Percentiles rank a stretch among this genome's conserved stretches.
Evolutionary conservation across 176 grass and related monocot genomes (phyloP).

Genomic region (Hordeum vulgare): DNA sequence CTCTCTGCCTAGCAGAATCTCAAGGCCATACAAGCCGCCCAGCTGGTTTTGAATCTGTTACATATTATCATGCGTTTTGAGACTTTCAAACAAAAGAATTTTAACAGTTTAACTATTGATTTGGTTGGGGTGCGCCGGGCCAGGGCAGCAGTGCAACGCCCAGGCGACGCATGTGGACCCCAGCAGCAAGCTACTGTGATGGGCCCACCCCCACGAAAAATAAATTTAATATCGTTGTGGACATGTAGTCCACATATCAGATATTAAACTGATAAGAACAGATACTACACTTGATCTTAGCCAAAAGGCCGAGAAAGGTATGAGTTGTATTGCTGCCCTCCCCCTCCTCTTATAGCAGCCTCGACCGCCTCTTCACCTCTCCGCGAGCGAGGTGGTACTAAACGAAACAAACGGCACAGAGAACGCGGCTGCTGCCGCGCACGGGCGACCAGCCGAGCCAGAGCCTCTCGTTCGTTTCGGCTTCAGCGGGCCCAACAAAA

Average conservation of each 20-base stretch:
- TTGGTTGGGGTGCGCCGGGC: neutral
- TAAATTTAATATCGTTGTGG: conserved; percentile 69
- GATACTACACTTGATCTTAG: conserved; percentile 84
- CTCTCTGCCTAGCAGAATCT: no score
- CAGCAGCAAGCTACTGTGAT: no score
- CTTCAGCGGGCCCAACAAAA: neutral
- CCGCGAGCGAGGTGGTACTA: neutral
- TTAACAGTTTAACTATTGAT: no score
- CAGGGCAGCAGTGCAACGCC: neutral
- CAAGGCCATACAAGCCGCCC: no score
- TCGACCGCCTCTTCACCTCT: neutral
- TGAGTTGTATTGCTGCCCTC: neutral
- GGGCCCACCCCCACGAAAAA: conserved; percentile 12
- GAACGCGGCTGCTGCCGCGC: neutral
- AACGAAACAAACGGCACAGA: neutral
- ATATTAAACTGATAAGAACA: conserved; percentile 96
- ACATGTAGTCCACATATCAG: conserved; percentile 48
- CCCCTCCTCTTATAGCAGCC: neutral
- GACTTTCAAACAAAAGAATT: no score
- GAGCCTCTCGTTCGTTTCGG: neutral
- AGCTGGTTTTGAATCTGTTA: no score
- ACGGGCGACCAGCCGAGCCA: neutral
- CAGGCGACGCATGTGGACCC: neutral
- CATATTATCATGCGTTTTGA: no score
- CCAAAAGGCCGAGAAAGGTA: conserved; percentile 89